These are phyloP conservation scores for Polytolypa hystricis DNA, from an alignment of 2,329 filamentous ascomycete species.

Conservation along the genomic window DNA sequence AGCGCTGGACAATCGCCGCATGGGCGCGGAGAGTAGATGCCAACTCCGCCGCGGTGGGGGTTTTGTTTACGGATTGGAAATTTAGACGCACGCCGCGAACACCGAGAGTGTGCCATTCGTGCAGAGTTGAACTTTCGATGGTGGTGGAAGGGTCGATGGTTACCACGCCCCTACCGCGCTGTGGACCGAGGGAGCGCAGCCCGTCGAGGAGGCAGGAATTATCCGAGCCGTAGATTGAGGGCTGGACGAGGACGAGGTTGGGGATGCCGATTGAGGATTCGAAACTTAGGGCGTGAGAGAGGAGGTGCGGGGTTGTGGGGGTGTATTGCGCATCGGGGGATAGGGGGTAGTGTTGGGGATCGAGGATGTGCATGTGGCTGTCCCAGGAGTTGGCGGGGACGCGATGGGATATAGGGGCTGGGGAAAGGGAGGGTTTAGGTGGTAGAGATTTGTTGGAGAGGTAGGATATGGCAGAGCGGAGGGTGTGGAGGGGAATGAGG, in stretches of 20 bases:
- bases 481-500: too few relatives aligned
- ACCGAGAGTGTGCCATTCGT: conserved; percentile 45
- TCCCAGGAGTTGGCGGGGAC: conserved; percentile 42
- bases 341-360: conserved; percentile 42
- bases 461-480: too few relatives aligned
- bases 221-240: conserved; percentile 51
- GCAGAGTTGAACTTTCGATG: conserved; percentile 29
- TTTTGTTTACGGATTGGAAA: conserved; percentile 42
- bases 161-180: conserved; percentile 44
- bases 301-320: conserved; percentile 39
- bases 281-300: conserved; percentile 42
- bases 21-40: conserved; percentile 35
- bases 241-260: conserved; percentile 50
- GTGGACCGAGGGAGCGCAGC: conserved; percentile 38
- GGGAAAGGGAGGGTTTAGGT: too few relatives aligned
- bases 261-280: conserved; percentile 40
- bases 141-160: conserved; percentile 41
- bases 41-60: conserved; percentile 32
- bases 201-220: conserved; percentile 49
- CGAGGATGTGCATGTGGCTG: conserved; percentile 53
- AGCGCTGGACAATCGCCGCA: conserved; percentile 39
- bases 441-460: too few relatives aligned
- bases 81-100: conserved; percentile 51
- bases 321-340: conserved; percentile 40
- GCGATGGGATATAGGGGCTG: conserved; percentile 9